Evolutionary conservation across 2,329 filamentous ascomycete species (phyloP).

Genomic region (Elsinoe perseae): DNA sequence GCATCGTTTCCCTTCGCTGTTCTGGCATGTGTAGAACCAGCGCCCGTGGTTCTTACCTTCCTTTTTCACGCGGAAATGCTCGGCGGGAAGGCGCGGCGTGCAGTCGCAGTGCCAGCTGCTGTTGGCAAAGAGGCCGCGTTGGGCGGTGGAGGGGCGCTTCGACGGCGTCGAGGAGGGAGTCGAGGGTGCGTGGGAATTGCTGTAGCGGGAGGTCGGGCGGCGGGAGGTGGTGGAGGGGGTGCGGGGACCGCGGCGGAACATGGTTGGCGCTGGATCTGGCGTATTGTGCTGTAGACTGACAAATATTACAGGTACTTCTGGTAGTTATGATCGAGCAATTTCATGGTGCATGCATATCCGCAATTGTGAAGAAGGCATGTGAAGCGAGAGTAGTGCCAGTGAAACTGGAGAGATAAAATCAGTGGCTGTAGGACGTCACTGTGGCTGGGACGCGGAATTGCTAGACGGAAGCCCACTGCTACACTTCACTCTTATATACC

Average conservation of each 20-base stretch:
- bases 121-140: slow-evolving; percentile 27
- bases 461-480: too few relatives aligned
- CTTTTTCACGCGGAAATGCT: slow-evolving; percentile 51
- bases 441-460: too few relatives aligned
- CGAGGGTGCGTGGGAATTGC: not conserved
- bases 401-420: not conserved
- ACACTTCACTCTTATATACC: too few relatives aligned
- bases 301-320: too few relatives aligned
- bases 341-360: too few relatives aligned
- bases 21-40: slow-evolving; percentile 50
- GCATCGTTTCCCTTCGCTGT: slow-evolving; percentile 41
- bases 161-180: not conserved
- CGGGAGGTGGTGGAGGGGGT: not conserved
- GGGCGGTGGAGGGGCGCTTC: not conserved
- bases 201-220: not conserved
- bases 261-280: too few relatives aligned
- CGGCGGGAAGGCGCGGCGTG: slow-evolving; percentile 45
- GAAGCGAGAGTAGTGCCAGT: not conserved
- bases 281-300: too few relatives aligned
- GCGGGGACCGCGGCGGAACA: slow-evolving; percentile 16
- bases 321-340: too few relatives aligned
- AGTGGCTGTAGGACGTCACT: slow-evolving; percentile 7
- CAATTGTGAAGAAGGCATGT: not conserved
- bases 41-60: slow-evolving; percentile 47
- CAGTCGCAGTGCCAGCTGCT: slow-evolving; percentile 50